These are phyloP conservation scores for Phytophthora brassicae DNA, from an alignment of 352 stramenopile genomes.

Conservation along the genomic window DNA sequence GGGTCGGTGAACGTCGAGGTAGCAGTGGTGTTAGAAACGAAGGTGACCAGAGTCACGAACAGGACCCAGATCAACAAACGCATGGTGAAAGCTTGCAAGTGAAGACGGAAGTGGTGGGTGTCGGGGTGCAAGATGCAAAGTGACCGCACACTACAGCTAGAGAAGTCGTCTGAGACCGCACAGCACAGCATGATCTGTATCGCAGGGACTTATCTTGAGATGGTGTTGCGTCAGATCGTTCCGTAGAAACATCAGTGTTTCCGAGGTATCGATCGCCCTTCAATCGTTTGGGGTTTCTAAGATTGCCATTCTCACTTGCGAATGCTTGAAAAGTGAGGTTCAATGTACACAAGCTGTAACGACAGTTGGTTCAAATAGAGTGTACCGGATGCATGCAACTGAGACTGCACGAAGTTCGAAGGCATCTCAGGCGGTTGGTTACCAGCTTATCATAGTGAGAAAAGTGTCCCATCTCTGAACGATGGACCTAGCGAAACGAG, in stretches of 20 bases:
- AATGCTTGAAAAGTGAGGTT: too few species aligned
- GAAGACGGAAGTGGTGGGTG: background rate
- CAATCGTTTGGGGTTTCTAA: background rate
- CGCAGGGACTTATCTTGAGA: slow-evolving; percentile 2
- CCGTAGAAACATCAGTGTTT: background rate
- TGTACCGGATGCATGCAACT: too few species aligned
- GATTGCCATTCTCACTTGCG: too few species aligned
- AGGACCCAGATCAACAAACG: slow-evolving; percentile 15
- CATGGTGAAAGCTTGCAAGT: slow-evolving; percentile 4
- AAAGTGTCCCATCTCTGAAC: background rate
- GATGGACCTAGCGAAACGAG: background rate
- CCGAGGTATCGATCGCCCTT: background rate
- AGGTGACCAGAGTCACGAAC: slow-evolving; percentile 6
- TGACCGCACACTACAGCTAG: slow-evolving; percentile 9
- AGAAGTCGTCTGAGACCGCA: slow-evolving; percentile 11
- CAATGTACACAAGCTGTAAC: too few species aligned
- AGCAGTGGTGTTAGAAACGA: slow-evolving; percentile 1
- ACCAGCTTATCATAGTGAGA: too few species aligned
- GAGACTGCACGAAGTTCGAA: too few species aligned
- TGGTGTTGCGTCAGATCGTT: slow-evolving; percentile 7
- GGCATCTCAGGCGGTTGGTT: background rate
- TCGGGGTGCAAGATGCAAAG: background rate
- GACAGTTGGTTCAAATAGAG: too few species aligned
- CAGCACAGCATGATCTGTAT: slow-evolving; percentile 19
- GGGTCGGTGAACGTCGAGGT: background rate